These are phyloP conservation scores for Halteria grandinella DNA, from an alignment of 73 alveolate species.

Conservation along the genomic window DNA sequence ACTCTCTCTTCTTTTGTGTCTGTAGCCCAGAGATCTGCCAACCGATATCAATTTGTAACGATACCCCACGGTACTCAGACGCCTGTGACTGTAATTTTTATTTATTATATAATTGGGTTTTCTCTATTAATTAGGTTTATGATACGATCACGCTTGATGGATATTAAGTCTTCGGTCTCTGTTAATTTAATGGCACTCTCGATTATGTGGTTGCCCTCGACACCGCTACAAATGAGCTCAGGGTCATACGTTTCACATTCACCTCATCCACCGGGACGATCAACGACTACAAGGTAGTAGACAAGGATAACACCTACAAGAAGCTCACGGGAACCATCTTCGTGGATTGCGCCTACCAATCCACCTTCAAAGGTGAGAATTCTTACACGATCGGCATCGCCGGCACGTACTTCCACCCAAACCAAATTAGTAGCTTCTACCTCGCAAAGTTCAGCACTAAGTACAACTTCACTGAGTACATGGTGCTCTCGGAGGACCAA, in stretches of 20 bases:
- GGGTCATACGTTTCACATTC: constrained; percentile 36
- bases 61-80: constrained; percentile 18
- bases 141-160: constrained; percentile 29
- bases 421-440: constrained; percentile 29
- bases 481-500: constrained; percentile 15
- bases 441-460: constrained; percentile 55
- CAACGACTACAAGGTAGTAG: constrained; percentile 16
- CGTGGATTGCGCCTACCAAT: constrained; percentile 47
- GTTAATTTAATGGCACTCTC: constrained; percentile 46
- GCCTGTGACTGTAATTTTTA: constrained; percentile 8
- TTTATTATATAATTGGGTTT: not conserved
- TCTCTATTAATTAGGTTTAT: not conserved
- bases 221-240: constrained; percentile 14
- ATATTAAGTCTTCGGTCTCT: constrained; percentile 46
- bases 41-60: constrained; percentile 23
- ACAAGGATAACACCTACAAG: not conserved
- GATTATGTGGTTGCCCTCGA: constrained; percentile 51
- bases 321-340: constrained; percentile 3
- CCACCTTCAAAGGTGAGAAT: constrained; percentile 11
- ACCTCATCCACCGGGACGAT: not conserved
- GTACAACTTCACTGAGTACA: constrained; percentile 55
- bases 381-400: constrained; percentile 58
- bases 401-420: constrained; percentile 48
- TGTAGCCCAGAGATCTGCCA: constrained; percentile 29
- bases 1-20: too few relatives aligned